A percentile compares a stretch with the other conserved stretches of the same genome.
phyloP scores from a whole-genome alignment of 2,329 filamentous ascomycete genomes.

The Penicillium aurantiogriseum region DNA sequence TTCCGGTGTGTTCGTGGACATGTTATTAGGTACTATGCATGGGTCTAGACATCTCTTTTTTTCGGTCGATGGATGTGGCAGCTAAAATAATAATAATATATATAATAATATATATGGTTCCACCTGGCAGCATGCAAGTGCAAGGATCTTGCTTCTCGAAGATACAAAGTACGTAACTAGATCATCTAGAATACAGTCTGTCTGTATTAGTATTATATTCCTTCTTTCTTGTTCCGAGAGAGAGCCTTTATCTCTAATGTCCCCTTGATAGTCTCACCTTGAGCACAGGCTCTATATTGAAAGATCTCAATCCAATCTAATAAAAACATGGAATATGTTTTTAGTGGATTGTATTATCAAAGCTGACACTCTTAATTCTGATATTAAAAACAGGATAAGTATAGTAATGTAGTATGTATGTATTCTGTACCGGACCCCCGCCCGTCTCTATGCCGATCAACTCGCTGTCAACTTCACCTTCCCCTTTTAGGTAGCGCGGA shows the following conservation, averaged over 20 bases:
- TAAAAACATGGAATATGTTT: neutral
- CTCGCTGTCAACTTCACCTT: neutral
- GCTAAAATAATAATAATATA: neutral
- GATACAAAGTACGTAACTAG: neutral
- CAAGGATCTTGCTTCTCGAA: conserved; percentile 6
- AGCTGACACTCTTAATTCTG: neutral
- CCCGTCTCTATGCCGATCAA: neutral
- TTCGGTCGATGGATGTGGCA: neutral
- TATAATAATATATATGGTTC: neutral
- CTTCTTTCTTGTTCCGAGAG: neutral
- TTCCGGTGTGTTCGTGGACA: neutral
- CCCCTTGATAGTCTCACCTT: neutral
- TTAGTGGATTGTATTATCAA: neutral
- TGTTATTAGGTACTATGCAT: neutral
- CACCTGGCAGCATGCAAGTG: conserved; percentile 1
- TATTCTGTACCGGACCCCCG: neutral
- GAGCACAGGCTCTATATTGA: neutral
- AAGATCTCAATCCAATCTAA: neutral
- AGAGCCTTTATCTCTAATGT: neutral
- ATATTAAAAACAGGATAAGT: neutral
- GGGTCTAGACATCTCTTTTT: neutral
- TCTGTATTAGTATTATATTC: neutral
- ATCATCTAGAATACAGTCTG: neutral
- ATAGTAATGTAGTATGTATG: neutral
- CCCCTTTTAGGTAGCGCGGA: neutral